phyloP scores from a whole-genome alignment of 2,329 filamentous ascomycete species.

The Fusarium coicis region DNA sequence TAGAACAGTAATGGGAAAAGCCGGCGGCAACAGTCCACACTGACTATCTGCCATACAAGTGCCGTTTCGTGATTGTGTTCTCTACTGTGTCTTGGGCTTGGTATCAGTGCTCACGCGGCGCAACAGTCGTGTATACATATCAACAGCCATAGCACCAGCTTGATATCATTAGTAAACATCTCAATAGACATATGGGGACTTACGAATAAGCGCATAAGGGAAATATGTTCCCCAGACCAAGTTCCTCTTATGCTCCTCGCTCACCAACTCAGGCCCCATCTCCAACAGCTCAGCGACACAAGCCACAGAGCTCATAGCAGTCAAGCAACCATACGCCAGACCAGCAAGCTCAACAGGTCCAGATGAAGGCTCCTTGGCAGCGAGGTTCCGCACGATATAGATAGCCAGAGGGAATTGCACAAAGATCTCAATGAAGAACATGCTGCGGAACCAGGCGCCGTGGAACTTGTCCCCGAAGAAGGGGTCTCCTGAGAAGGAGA shows the following conservation, averaged over 20 bases:
- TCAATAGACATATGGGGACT: constrained; percentile 43
- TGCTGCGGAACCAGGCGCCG: constrained; percentile 62
- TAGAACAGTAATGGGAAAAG: constrained; percentile 29
- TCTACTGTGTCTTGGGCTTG: constrained; percentile 53
- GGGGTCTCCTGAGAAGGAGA: constrained; percentile 62
- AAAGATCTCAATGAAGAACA: constrained; percentile 61
- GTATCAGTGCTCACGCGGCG: constrained; percentile 51
- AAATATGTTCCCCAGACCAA: constrained; percentile 62
- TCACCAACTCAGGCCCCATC: constrained; percentile 60
- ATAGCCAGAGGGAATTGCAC: constrained; percentile 62
- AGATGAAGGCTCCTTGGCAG: constrained; percentile 47
- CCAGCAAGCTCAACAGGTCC: constrained; percentile 60
- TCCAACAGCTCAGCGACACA: constrained; percentile 62
- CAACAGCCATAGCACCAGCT: constrained; percentile 63
- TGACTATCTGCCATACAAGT: constrained; percentile 15
- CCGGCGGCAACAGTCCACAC: constrained; percentile 3
- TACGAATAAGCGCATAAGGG: constrained; percentile 64
- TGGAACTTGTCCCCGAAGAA: constrained; percentile 56
- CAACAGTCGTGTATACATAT: constrained; percentile 66
- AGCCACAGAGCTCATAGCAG: constrained; percentile 61
- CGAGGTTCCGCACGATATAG: constrained; percentile 59
- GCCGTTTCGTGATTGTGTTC: neutral
- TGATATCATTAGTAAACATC: neutral
- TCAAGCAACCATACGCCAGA: constrained; percentile 63
- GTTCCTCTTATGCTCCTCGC: constrained; percentile 55